Conservation (phyloP, 1,284 basidiomycete species). For the Ustilago trichophora region DNA sequence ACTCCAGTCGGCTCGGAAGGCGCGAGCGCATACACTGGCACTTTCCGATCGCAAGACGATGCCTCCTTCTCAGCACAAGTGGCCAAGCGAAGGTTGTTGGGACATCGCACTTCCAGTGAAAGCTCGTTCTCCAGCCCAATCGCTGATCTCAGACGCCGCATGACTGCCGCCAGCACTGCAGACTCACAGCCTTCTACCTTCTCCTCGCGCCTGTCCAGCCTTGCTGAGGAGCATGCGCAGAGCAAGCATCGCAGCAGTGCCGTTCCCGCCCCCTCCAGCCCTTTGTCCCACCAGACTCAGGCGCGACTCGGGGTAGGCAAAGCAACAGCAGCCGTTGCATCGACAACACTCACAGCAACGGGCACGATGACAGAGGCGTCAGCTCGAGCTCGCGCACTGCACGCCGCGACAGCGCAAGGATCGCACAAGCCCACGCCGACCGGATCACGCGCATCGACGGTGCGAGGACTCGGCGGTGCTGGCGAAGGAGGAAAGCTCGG, state of each 20-base stretch:
- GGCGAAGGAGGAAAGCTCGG: constrained; percentile 13
- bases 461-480: constrained; percentile 11
- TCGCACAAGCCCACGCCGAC: constrained; percentile 36
- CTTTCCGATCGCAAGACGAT: constrained; percentile 49
- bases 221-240: constrained; percentile 32
- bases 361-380: constrained; percentile 55
- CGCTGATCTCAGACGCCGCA: constrained; percentile 48
- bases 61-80: constrained; percentile 50
- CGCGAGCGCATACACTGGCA: constrained; percentile 38
- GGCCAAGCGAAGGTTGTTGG: constrained; percentile 46
- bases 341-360: constrained; percentile 38
- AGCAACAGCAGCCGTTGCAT: constrained; percentile 45
- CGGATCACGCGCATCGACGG: constrained; percentile 40
- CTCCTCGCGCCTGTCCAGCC: constrained; percentile 27
- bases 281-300: constrained; percentile 32
- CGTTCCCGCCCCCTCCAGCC: constrained; percentile 2
- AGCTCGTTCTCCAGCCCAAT: constrained; percentile 35
- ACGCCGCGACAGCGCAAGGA: constrained; percentile 21
- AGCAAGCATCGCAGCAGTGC: constrained; percentile 2
- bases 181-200: constrained; percentile 30
- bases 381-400: constrained; percentile 26
- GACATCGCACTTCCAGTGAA: constrained; percentile 48
- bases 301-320: constrained; percentile 48
- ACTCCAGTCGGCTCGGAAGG: constrained; percentile 11
- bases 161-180: constrained; percentile 17